phyloP scores from a whole-genome alignment of 225 moss, liverwort and hornwort genomes.

The Lunularia cruciata region DNA sequence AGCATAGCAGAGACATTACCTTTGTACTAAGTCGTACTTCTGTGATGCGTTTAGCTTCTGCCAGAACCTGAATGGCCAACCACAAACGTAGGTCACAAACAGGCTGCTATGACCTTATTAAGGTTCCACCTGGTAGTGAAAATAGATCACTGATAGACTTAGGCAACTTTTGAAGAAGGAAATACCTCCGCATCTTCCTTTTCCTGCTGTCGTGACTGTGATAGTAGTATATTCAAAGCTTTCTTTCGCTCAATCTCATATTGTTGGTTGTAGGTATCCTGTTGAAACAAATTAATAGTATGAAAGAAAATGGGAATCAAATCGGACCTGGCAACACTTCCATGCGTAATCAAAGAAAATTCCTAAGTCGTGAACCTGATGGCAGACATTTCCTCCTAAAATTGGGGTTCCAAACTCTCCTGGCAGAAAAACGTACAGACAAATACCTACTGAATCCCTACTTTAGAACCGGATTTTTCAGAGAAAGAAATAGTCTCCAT shows the following conservation, averaged over 20 bases:
- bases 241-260: conserved; percentile 93
- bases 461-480: too few species aligned
- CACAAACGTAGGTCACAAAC: too few species aligned
- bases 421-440: too few species aligned
- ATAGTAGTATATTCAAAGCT: conserved; percentile 75
- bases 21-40: conserved; percentile 83
- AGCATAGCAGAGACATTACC: conserved; percentile 44
- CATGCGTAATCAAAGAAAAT: too few species aligned
- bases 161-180: conserved; percentile 1
- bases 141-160: neutral
- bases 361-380: too few species aligned
- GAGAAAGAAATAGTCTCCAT: too few species aligned
- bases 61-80: conserved; percentile 54
- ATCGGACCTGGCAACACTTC: too few species aligned
- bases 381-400: too few species aligned
- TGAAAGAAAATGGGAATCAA: too few species aligned
- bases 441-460: too few species aligned
- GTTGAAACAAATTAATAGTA: conserved; percentile 19
- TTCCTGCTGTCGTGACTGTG: conserved; percentile 91
- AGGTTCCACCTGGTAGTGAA: neutral
- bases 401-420: too few species aligned
- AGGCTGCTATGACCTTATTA: neutral
- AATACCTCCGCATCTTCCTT: conserved; percentile 86
- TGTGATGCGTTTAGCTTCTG: conserved; percentile 83
- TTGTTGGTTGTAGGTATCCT: conserved; percentile 83